Evolutionary conservation across 768 basidiomycete genomes (phyloP), one percentile per base, ranked within the genome.

Genomic region (Pleurotus platypus): DNA sequence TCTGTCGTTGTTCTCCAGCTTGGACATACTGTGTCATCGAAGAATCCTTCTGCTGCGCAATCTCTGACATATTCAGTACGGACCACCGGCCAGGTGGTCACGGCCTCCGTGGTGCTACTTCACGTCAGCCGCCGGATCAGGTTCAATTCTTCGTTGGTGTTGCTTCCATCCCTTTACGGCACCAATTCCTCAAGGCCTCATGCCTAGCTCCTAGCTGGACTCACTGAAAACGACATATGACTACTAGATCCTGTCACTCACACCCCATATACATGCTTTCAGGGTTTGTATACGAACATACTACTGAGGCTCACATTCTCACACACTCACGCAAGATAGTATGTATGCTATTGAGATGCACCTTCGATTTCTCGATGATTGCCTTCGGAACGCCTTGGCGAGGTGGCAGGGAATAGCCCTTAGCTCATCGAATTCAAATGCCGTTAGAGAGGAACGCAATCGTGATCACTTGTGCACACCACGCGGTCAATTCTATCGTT

Each of bases 41-140:
- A 35, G 30, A 35, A 2, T 2, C 30, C 30, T 35, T 53, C 50
- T 40, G 40, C 50, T 53, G 50, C 50, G 37, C 50, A 20, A 16
- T 16, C n/a, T 7, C 4, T 30, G 20, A 43, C 42, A 50, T 24
- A 30, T 35, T 24, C 38, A 40, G 39, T 53, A 37, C 38, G 35
- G 38, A 20, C 30, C 11, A 40, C n/a, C 50, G 50, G 38, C 20
- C 30, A 50, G 22, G 49, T 50, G 49, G 50, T 24, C n/a, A 16
- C 50, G 13, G 22, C 8, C n/a, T 40, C n/a, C 11, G 35, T 20
- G 18, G 20, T 40, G 9, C 15, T 13, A 15, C 50, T 37, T 53
- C 22, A 43, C 42, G 18, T 40, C 37, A 53, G 26, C 50, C 50
- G 50, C 50, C 50, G 50, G 50, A 53, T 53, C 50, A 53, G 27